Conservation (phyloP, 2,329 filamentous ascomycete species). For the Rutstroemia sp. region DNA sequence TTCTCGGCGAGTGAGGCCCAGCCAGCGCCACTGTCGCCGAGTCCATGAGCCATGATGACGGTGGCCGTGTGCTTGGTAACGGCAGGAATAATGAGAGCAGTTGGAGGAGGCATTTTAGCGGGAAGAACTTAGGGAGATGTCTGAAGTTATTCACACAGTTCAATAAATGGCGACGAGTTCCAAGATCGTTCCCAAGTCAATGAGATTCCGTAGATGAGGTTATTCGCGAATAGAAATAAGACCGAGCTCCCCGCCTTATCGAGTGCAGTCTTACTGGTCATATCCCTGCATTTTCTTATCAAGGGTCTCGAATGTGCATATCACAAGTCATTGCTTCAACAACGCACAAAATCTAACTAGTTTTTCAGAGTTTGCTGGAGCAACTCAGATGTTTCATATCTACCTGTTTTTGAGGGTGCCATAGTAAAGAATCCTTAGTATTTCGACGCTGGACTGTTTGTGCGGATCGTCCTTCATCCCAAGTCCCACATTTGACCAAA, state of each 20-base stretch:
- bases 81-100: constrained; percentile 65
- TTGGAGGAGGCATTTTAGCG: constrained; percentile 17
- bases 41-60: constrained; percentile 87
- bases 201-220: background rate
- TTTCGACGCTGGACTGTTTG: background rate
- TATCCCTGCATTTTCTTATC: constrained; percentile 7
- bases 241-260: background rate
- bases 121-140: background rate
- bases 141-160: background rate
- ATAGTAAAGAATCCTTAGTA: background rate
- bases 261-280: background rate
- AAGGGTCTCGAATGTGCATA: background rate
- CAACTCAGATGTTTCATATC: background rate
- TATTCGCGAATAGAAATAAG: background rate
- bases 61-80: constrained; percentile 82
- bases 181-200: background rate
- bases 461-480: background rate
- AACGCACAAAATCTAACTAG: no score
- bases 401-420: background rate
- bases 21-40: constrained; percentile 75
- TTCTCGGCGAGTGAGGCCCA: constrained; percentile 82
- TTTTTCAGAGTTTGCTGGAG: no score
- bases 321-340: background rate
- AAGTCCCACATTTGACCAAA: background rate
- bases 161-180: no score